Percentiles rank a stretch among this genome's conserved stretches.
Conservation (phyloP, 2,329 filamentous ascomycete genomes). For the Colletotrichum caudatum region DNA sequence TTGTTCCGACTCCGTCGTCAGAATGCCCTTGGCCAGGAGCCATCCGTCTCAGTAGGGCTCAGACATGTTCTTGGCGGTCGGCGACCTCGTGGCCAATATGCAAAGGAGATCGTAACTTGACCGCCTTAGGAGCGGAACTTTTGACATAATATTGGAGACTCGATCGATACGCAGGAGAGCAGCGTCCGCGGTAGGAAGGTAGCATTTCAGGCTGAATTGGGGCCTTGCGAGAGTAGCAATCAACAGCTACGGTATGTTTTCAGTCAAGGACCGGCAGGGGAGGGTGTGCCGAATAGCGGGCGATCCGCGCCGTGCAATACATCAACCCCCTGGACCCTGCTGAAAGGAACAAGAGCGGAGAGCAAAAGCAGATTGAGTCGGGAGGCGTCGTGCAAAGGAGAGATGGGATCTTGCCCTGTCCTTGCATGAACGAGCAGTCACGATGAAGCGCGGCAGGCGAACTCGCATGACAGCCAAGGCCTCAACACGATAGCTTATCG, state of each 20-base stretch:
- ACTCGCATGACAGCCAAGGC: background rate
- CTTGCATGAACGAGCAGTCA: constrained; percentile 30
- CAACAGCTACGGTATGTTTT: constrained; percentile 14
- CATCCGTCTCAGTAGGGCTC: constrained; percentile 16
- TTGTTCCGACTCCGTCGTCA: background rate
- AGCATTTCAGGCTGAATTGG: constrained; percentile 24
- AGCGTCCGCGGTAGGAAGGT: constrained; percentile 12
- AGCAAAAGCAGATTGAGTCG: background rate
- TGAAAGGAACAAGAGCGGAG: background rate
- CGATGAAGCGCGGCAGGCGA: constrained; percentile 23
- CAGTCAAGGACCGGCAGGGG: constrained; percentile 23
- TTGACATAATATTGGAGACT: constrained; percentile 7
- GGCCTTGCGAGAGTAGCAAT: constrained; percentile 9
- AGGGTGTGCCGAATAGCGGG: constrained; percentile 10
- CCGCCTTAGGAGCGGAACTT: constrained; percentile 31
- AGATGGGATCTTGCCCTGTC: constrained; percentile 16
- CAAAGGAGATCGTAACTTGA: constrained; percentile 26
- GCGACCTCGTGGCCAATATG: constrained; percentile 21
- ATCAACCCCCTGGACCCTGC: constrained; percentile 27
- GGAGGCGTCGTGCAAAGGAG: too few species aligned
- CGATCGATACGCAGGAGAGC: constrained; percentile 17
- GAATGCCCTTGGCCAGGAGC: background rate
- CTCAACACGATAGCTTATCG: constrained; percentile 26
- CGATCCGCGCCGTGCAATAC: constrained; percentile 18
- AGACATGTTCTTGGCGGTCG: constrained; percentile 14